These are phyloP conservation scores for Aspergillus cavernicola DNA, from an alignment of 495 filamentous ascomycete genomes.

Conservation along the genomic window DNA sequence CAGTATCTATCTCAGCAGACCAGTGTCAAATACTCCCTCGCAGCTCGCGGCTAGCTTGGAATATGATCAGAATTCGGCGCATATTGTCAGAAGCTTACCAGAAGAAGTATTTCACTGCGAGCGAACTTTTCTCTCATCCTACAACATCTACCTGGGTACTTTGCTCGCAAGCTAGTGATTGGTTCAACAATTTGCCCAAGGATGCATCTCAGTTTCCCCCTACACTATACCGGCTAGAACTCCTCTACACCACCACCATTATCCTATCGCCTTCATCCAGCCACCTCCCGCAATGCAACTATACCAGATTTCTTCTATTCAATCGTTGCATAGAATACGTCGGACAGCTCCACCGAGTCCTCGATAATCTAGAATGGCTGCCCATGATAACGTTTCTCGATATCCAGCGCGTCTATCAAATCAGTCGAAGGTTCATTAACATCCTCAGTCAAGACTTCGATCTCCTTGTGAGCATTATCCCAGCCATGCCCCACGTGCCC, in stretches of 20 bases:
- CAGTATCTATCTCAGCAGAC: constrained; percentile 24
- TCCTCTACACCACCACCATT: constrained; percentile 80
- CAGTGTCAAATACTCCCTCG: constrained; percentile 44
- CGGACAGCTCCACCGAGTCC: constrained; percentile 37
- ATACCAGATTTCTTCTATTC: constrained; percentile 73
- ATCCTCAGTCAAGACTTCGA: constrained; percentile 33
- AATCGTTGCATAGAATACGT: constrained; percentile 73
- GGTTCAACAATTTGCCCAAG: constrained; percentile 59
- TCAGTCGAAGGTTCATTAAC: constrained; percentile 30
- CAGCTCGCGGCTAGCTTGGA: constrained; percentile 49
- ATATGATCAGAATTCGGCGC: constrained; percentile 71
- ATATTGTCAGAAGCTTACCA: constrained; percentile 82
- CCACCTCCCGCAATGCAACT: constrained; percentile 59
- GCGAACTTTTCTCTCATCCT: constrained; percentile 57
- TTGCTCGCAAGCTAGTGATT: constrained; percentile 61
- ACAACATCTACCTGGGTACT: constrained; percentile 58
- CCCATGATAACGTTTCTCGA: constrained; percentile 38
- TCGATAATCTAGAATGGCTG: constrained; percentile 29
- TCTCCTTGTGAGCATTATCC: constrained; percentile 32
- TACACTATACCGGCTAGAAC: constrained; percentile 72
- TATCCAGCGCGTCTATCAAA: constrained; percentile 38
- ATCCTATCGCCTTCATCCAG: constrained; percentile 71
- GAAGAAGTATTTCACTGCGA: constrained; percentile 68
- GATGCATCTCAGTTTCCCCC: constrained; percentile 55
- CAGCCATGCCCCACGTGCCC: constrained; percentile 30